Evolutionary conservation across 2,329 filamentous ascomycete species (phyloP), one percentile per base, ranked within the genome.

Genomic region (Aspergillus puulaauensis): DNA sequence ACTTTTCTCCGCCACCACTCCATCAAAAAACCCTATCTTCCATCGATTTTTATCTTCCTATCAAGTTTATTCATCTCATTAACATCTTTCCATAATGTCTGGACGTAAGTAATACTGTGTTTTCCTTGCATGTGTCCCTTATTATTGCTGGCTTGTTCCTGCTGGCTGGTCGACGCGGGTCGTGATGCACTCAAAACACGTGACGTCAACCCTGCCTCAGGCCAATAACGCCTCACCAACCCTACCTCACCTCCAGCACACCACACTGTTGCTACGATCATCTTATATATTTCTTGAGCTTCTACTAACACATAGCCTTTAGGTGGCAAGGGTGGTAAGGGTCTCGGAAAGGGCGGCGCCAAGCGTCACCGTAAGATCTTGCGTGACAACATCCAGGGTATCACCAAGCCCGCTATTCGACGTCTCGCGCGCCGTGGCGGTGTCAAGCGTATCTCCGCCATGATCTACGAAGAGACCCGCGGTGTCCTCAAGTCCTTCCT

Each of bases 311-410:
- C 6, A 59, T 61, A 60, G 60, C 64, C 56, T 64, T 70, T 70
- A 96, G 91, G 91, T 77, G 91, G 91, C 77, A 96, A 96, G 83
- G 93, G 93, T 79, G 93, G 93, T 79, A 96, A 96, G 86, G 93
- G 92, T 77, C 92, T 97, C 81, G 93, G 93, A 80, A 96, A 96
- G 87, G 93, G 93, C 66, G 93, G 93, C 80, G 93, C 93, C 82
- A 98, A 97, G 90, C 93, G 93, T 81, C 93, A 98, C 83, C 89
- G 93, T 75, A 98, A 97, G 90, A 97, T 98, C 86, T 86, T 97
- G 80, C 92, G 93, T 81, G 93, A 97, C 90, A 97, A 97, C 90
- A 97, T 97, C 77, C 93, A 97, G 84, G 93, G 93, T 82, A 97
- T 98, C 78, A 98, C 93, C 77, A 98, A 98, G 90, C 93, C 93